A percentile compares a stretch with the other conserved stretches of the same genome.
Evolutionary conservation across 1,139 yeast genomes (phyloP).

Genomic region (Yamadazyma atmosphaerica): DNA sequence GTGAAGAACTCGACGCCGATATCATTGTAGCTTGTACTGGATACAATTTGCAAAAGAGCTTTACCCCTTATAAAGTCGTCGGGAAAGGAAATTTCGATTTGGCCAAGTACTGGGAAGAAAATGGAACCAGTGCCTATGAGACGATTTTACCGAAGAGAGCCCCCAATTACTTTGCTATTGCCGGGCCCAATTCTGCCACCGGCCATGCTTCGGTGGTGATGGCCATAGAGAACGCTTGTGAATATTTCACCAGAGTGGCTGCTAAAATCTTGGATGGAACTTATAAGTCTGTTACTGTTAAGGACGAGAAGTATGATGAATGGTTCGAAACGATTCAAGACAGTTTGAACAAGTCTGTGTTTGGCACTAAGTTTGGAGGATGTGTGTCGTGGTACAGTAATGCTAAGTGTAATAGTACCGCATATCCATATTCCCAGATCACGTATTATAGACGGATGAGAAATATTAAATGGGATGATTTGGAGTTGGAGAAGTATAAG

Average conservation of each 20-base stretch:
- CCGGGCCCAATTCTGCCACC: constrained; percentile 46
- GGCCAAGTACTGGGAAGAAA: constrained; percentile 25
- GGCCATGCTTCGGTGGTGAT: constrained; percentile 47
- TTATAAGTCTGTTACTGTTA: constrained; percentile 31
- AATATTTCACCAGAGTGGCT: constrained; percentile 25
- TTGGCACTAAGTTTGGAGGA: constrained; percentile 45
- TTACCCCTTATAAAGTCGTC: constrained; percentile 19
- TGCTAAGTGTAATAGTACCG: constrained; percentile 30
- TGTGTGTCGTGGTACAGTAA: constrained; percentile 43
- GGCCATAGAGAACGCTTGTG: constrained; percentile 40
- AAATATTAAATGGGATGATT: constrained; percentile 30
- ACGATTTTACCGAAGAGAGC: constrained; percentile 33
- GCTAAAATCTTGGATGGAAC: constrained; percentile 31
- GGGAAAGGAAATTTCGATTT: constrained; percentile 31
- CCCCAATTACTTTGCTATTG: constrained; percentile 39
- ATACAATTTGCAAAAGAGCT: constrained; percentile 26
- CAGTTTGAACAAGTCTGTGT: constrained; percentile 30
- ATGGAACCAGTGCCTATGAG: constrained; percentile 39
- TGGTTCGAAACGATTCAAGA: constrained; percentile 35
- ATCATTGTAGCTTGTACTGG: constrained; percentile 49
- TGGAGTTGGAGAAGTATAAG: constrained; percentile 13
- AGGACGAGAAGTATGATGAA: constrained; percentile 32
- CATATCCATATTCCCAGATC: constrained; percentile 43
- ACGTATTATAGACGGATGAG: constrained; percentile 31
- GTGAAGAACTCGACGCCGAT: constrained; percentile 34